These are phyloP conservation scores for Exserohilum turcica DNA, from an alignment of 2,329 filamentous ascomycete genomes.

Conservation along the genomic window DNA sequence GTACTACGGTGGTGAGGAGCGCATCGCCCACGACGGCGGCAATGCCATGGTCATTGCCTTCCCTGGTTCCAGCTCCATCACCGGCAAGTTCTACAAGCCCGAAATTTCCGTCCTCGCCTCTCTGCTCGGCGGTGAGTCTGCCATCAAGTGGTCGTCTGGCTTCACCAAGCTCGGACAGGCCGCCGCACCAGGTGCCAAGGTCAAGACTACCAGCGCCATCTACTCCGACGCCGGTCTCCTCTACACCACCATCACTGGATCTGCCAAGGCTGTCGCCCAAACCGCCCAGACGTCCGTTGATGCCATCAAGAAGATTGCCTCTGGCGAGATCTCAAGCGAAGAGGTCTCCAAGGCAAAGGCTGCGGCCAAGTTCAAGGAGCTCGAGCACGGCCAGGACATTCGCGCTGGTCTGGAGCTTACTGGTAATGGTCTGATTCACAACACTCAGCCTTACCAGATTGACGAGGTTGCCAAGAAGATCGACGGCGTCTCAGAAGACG, in stretches of 20 bases:
- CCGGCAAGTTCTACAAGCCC: conserved; percentile 78
- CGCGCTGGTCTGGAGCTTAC: conserved; percentile 79
- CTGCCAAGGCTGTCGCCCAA: conserved; percentile 72
- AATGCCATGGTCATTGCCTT: conserved; percentile 91
- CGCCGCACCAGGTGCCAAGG: conserved; percentile 67
- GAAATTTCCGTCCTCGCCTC: conserved; percentile 86
- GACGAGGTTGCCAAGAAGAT: conserved; percentile 78
- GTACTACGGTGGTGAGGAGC: conserved; percentile 95
- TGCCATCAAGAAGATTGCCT: conserved; percentile 78
- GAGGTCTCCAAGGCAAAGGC: conserved; percentile 90
- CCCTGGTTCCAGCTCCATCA: conserved; percentile 81
- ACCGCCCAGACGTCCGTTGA: conserved; percentile 79
- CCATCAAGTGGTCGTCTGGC: conserved; percentile 93
- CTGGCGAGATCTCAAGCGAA: conserved; percentile 77
- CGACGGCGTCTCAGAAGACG: conserved; percentile 79
- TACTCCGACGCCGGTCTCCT: conserved; percentile 96
- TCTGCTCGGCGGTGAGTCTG: conserved; percentile 86
- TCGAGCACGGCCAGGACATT: conserved; percentile 80
- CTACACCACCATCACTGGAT: conserved; percentile 78
- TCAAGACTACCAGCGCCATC: conserved; percentile 75
- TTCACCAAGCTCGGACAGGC: conserved; percentile 89
- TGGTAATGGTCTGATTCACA: conserved; percentile 81
- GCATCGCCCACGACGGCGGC: conserved; percentile 74
- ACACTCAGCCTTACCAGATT: conserved; percentile 82
- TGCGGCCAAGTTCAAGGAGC: conserved; percentile 88